A percentile compares a stretch with the other conserved stretches of the same genome.
phyloP scores from a whole-genome alignment of 495 filamentous ascomycete genomes.

The Tuber aestivum region DNA sequence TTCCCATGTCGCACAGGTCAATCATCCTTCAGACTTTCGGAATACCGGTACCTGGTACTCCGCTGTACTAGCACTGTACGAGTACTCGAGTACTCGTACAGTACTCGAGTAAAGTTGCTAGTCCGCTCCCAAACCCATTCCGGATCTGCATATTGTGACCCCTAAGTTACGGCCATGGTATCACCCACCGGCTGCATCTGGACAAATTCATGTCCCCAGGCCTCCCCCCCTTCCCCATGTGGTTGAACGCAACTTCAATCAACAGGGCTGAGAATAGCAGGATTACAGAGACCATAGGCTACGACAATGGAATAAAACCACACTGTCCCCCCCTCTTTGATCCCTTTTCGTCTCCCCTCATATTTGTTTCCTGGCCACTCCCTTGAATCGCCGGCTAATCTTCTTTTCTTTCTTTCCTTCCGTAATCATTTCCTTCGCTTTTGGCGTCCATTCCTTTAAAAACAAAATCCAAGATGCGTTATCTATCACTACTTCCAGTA shows the following conservation, averaged over 20 bases:
- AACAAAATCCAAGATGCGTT: slow-evolving; percentile 14
- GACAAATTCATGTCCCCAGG: not conserved
- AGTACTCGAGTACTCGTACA: no score
- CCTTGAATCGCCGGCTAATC: not conserved
- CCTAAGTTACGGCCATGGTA: not conserved
- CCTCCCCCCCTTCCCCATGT: not conserved
- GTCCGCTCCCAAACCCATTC: not conserved
- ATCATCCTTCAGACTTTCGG: not conserved
- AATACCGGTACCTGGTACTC: no score
- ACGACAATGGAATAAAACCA: not conserved
- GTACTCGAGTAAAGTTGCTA: no score
- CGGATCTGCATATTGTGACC: not conserved
- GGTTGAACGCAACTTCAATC: not conserved
- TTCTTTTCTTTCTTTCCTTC: slow-evolving; percentile 10
- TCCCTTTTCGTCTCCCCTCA: slow-evolving; percentile 3
- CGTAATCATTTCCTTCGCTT: slow-evolving; percentile 14
- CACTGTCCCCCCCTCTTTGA: not conserved
- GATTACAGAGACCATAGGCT: not conserved
- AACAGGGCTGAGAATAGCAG: not conserved
- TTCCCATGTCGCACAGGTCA: not conserved
- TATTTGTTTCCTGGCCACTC: slow-evolving; percentile 5
- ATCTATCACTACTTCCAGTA: slow-evolving; percentile 19
- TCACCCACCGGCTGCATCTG: not conserved
- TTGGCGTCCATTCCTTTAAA: slow-evolving; percentile 30
- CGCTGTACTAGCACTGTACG: no score